phyloP scores from a whole-genome alignment of 345 rosid genomes.

The Camelina laxa region DNA sequence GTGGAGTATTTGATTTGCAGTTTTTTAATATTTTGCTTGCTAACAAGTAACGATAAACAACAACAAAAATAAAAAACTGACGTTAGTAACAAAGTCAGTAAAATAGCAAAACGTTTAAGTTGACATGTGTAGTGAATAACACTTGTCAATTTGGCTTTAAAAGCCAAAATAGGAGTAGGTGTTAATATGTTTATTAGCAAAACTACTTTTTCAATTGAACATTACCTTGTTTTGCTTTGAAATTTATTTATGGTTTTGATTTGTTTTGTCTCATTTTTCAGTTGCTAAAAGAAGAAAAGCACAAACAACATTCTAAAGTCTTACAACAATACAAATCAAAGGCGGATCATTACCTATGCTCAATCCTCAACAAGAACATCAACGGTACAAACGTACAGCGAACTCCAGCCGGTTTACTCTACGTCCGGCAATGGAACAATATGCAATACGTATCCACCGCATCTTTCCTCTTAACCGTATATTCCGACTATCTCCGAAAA shows the following conservation, averaged over 20 bases:
- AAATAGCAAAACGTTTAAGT: no score
- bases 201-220: background rate
- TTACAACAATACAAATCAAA: constrained; percentile 67
- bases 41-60: no score
- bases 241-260: constrained; percentile 5
- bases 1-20: no score
- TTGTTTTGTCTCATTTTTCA: constrained; percentile 37
- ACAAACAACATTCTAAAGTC: constrained; percentile 49
- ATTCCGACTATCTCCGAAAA: constrained; percentile 64
- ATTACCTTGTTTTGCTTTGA: background rate
- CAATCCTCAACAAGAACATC: constrained; percentile 72
- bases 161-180: background rate
- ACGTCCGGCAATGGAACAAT: constrained; percentile 94
- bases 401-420: constrained; percentile 80
- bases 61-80: no score
- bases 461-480: constrained; percentile 71
- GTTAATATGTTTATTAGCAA: background rate
- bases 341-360: constrained; percentile 81
- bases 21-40: no score
- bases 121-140: no score
- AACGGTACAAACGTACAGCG: constrained; percentile 56
- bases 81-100: no score
- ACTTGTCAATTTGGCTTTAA: no score
- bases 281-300: constrained; percentile 59
- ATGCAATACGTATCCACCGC: constrained; percentile 93